Conservation (phyloP, 345 rosid species). For the Populus simonii region DNA sequence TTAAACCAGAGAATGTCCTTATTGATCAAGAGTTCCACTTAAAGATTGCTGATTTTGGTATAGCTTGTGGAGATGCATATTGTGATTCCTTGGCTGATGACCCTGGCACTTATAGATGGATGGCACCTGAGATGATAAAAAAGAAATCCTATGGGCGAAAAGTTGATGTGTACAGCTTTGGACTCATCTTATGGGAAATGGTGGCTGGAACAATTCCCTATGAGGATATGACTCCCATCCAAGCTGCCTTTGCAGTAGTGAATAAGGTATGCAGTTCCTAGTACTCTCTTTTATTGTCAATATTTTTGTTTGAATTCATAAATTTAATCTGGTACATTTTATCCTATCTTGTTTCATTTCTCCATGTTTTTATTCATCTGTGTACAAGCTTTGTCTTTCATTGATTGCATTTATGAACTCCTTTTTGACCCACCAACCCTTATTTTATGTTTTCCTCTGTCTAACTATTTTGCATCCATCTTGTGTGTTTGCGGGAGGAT, state of each 20-base stretch:
- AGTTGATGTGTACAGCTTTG: slow-evolving; percentile 94
- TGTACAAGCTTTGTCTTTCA: neutral
- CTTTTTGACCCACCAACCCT: neutral
- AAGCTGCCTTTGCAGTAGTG: slow-evolving; percentile 99
- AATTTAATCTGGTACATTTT: neutral
- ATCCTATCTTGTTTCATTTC: neutral
- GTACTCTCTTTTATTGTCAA: neutral
- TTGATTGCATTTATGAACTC: neutral
- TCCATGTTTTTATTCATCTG: neutral
- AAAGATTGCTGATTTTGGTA: slow-evolving; percentile 96
- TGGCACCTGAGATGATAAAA: slow-evolving; percentile 99
- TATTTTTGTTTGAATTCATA: neutral
- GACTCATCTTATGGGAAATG: slow-evolving; percentile 97
- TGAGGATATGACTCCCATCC: slow-evolving; percentile 97
- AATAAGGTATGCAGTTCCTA: slow-evolving; percentile 57
- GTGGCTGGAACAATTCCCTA: slow-evolving; percentile 86
- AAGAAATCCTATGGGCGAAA: slow-evolving; percentile 73
- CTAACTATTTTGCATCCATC: neutral
- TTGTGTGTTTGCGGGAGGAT: neutral
- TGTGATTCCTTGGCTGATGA: slow-evolving; percentile 87
- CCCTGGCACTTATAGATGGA: slow-evolving; percentile 98
- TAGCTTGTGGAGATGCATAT: slow-evolving; percentile 85
- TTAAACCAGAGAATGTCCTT: slow-evolving; percentile 92
- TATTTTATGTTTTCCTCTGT: neutral
- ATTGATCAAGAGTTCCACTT: slow-evolving; percentile 65